A percentile compares a stretch with the other conserved stretches of the same genome.
These are phyloP conservation scores for Trichoderma gamsii DNA, from an alignment of 495 filamentous ascomycete genomes.

Conservation along the genomic window DNA sequence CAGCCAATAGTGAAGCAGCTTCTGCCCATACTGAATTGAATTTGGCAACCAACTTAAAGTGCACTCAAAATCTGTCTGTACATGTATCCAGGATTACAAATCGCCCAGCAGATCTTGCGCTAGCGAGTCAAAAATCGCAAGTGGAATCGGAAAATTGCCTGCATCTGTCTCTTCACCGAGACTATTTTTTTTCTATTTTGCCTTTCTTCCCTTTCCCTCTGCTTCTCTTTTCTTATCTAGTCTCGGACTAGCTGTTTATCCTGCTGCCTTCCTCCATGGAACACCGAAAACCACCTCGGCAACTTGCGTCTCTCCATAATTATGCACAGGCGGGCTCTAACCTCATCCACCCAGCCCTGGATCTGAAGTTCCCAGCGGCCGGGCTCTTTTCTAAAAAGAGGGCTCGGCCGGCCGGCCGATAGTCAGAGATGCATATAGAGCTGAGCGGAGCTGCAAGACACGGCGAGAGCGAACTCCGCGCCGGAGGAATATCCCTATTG, in stretches of 20 bases:
- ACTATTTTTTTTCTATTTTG: not conserved
- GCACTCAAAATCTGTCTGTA: not conserved
- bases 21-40: not conserved
- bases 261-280: not conserved
- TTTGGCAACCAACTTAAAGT: not conserved
- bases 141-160: not conserved
- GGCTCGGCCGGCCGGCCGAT: not conserved
- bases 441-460: not conserved
- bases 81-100: not conserved
- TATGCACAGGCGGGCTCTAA: not conserved
- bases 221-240: not conserved
- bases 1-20: not conserved
- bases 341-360: too few species aligned
- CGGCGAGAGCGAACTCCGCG: slow-evolving; percentile 8
- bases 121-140: not conserved
- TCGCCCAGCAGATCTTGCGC: not conserved
- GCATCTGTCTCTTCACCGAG: slow-evolving; percentile 1
- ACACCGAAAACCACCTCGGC: slow-evolving; percentile 2
- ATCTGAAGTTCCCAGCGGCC: not conserved
- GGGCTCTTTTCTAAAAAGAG: slow-evolving; percentile 1
- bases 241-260: not conserved
- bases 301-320: not conserved
- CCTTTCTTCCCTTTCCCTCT: not conserved
- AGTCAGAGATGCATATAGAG: not conserved
- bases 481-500: slow-evolving; percentile 13